These are phyloP conservation scores for Taphrina deformans DNA, from an alignment of 1,139 yeast genomes.

Conservation along the genomic window DNA sequence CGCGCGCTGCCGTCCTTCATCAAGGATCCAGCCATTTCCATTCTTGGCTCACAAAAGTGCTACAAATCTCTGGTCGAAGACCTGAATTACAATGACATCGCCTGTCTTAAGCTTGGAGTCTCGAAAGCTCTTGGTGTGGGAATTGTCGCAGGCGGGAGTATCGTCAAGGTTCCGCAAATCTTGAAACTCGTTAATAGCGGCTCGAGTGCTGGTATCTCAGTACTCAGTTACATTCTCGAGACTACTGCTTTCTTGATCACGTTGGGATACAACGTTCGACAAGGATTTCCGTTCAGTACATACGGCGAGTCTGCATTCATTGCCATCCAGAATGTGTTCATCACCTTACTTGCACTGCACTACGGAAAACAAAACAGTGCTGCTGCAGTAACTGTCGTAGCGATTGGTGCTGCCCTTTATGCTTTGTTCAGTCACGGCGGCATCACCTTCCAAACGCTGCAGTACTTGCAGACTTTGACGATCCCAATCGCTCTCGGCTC, in stretches of 20 bases:
- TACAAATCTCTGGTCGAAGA: constrained; percentile 25
- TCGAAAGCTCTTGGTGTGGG: constrained; percentile 45
- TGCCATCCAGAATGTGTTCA: constrained; percentile 48
- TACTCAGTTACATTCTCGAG: constrained; percentile 47
- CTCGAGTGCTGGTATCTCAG: constrained; percentile 48
- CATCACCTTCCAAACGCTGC: constrained; percentile 41
- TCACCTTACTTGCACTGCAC: constrained; percentile 46
- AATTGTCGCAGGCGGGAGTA: constrained; percentile 46
- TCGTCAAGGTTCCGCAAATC: constrained; percentile 49
- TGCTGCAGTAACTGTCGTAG: constrained; percentile 41
- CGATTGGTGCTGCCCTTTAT: constrained; percentile 39
- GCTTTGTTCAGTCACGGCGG: constrained; percentile 32
- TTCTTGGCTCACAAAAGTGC: constrained; percentile 26
- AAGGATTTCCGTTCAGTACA: constrained; percentile 49
- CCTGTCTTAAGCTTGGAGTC: constrained; percentile 28
- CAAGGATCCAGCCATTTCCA: constrained; percentile 18
- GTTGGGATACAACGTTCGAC: constrained; percentile 50
- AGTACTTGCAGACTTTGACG: constrained; percentile 51
- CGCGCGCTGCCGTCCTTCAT: constrained; percentile 11
- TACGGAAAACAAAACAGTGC: constrained; percentile 36
- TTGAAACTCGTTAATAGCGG: constrained; percentile 43
- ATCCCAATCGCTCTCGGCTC: constrained; percentile 58
- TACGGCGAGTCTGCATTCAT: constrained; percentile 51
- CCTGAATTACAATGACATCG: constrained; percentile 16
- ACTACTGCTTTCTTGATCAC: constrained; percentile 48